A percentile compares a stretch with the other conserved stretches of the same genome.
Conservation (phyloP, 2,329 filamentous ascomycete species). For the Leptographium wingfieldii region DNA sequence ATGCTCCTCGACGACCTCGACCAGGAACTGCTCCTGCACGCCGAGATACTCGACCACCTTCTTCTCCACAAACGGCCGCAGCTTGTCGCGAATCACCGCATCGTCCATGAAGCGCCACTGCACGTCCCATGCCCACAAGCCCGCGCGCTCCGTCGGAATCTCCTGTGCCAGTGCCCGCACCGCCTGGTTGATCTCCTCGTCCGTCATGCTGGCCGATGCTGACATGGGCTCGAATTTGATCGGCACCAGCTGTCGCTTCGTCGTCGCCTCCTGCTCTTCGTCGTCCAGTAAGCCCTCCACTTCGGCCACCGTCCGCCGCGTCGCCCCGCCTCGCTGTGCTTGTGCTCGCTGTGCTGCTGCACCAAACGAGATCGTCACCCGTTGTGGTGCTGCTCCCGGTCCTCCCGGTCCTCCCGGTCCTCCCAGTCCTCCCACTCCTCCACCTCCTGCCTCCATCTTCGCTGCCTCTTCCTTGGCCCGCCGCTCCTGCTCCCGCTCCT, state of each 20-base stretch:
- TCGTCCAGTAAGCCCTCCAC: slow-evolving; percentile 91
- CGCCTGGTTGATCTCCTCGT: slow-evolving; percentile 77
- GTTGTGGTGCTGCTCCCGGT: slow-evolving; percentile 39
- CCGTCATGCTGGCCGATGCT: slow-evolving; percentile 56
- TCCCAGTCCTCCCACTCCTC: not conserved
- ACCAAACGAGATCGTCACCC: slow-evolving; percentile 87
- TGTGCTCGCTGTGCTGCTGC: slow-evolving; percentile 67
- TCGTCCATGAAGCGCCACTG: slow-evolving; percentile 89
- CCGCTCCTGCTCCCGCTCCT: slow-evolving; percentile 26
- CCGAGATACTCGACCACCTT: slow-evolving; percentile 96
- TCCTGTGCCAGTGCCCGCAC: slow-evolving; percentile 73
- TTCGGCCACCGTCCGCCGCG: slow-evolving; percentile 75
- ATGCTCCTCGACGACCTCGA: slow-evolving; percentile 85
- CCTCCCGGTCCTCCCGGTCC: not conserved
- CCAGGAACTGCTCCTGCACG: slow-evolving; percentile 88
- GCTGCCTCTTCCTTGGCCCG: not conserved
- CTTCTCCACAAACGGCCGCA: slow-evolving; percentile 92
- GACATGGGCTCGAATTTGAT: slow-evolving; percentile 67
- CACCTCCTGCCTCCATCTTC: not conserved
- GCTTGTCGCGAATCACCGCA: slow-evolving; percentile 65
- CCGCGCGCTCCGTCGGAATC: slow-evolving; percentile 76
- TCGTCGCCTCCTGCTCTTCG: slow-evolving; percentile 65
- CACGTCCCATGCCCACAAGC: slow-evolving; percentile 83
- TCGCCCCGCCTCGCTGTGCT: slow-evolving; percentile 40
- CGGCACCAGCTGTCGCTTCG: slow-evolving; percentile 62